These are phyloP conservation scores for Aspergillus costaricaensis DNA, from an alignment of 2,329 filamentous ascomycete species.

Conservation along the genomic window DNA sequence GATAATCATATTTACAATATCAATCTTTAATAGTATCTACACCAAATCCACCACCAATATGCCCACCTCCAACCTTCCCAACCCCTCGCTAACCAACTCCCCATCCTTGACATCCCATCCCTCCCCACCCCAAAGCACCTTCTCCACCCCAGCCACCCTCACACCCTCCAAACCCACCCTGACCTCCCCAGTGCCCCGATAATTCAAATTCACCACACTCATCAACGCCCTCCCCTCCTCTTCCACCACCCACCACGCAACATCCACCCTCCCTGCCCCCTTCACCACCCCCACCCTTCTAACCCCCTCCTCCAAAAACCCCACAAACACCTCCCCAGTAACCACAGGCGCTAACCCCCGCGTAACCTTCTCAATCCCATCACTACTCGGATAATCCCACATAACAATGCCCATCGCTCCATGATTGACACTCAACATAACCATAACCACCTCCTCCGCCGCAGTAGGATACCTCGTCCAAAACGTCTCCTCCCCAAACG, in stretches of 20 bases:
- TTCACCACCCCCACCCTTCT: neutral
- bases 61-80: neutral
- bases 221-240: neutral
- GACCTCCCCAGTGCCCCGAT: neutral
- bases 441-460: neutral
- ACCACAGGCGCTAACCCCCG: neutral
- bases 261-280: neutral
- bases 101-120: neutral
- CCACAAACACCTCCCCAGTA: neutral
- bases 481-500: conserved; percentile 6
- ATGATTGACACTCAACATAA: neutral
- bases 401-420: neutral
- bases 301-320: neutral
- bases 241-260: neutral
- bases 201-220: neutral
- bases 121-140: neutral
- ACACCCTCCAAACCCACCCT: neutral
- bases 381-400: conserved; percentile 2
- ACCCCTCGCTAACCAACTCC: neutral
- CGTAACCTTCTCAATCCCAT: neutral
- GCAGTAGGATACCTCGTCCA: neutral
- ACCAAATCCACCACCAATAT: neutral
- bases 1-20: no score
- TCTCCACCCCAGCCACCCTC: neutral
- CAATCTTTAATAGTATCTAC: neutral